Percentiles rank a stretch among this genome's conserved stretches.
phyloP scores from a whole-genome alignment of 257 asterid genomes.

The Ajuga chamaepitys region DNA sequence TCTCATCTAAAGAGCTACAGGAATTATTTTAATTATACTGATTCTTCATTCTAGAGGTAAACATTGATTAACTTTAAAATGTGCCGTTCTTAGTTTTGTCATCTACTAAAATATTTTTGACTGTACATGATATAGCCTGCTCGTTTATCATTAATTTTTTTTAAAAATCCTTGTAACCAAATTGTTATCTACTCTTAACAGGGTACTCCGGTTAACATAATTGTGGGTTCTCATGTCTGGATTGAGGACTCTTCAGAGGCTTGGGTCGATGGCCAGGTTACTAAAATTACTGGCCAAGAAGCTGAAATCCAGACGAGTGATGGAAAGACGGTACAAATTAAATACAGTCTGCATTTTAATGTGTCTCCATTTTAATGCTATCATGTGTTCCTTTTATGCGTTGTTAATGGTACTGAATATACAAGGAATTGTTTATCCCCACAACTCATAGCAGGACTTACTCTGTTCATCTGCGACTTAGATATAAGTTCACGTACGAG shows the following conservation, averaged over 20 bases:
- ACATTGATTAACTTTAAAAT: constrained; percentile 1
- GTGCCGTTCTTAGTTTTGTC: constrained; percentile 7
- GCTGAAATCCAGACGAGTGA: constrained; percentile 64
- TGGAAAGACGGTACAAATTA: constrained; percentile 64
- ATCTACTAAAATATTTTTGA: background rate
- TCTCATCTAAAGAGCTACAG: background rate
- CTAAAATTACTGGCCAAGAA: constrained; percentile 62
- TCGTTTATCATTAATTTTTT: constrained; percentile 5
- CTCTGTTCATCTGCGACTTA: background rate
- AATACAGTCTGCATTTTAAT: background rate
- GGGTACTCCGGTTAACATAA: constrained; percentile 88
- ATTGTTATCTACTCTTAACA: constrained; percentile 23
- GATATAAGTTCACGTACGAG: background rate
- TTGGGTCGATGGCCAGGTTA: constrained; percentile 84
- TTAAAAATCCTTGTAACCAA: constrained; percentile 2
- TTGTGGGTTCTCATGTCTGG: constrained; percentile 95
- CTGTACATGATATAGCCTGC: background rate
- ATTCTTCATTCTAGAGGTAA: background rate
- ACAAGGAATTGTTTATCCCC: background rate
- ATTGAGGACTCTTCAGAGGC: constrained; percentile 67
- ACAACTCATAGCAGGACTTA: background rate
- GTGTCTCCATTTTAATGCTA: background rate
- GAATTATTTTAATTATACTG: background rate
- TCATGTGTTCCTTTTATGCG: background rate
- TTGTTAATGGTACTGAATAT: background rate